Percentiles rank a stretch among this genome's conserved stretches.
Evolutionary conservation across 163 green algal species (phyloP).

Genomic region (Smithsoniella earleae): DNA sequence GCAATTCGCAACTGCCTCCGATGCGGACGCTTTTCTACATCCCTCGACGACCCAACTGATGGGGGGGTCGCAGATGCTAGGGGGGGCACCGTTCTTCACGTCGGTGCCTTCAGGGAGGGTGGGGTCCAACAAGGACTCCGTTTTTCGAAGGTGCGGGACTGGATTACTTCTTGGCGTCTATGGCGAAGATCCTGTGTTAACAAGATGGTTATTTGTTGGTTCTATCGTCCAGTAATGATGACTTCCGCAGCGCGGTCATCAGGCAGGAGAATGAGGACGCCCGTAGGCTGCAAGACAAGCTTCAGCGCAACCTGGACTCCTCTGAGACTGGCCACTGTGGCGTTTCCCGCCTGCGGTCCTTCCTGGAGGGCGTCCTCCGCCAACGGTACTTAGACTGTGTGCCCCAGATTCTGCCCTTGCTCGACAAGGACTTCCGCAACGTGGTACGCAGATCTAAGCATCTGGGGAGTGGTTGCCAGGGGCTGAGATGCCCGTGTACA

Average conservation of each 20-base stretch:
- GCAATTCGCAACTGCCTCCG: slow-evolving; percentile 73
- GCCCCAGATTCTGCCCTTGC: slow-evolving; percentile 77
- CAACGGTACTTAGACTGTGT: slow-evolving; percentile 79
- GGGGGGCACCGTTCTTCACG: slow-evolving; percentile 88
- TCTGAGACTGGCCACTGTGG: slow-evolving; percentile 68
- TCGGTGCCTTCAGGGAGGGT: slow-evolving; percentile 85
- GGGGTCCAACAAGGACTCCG: slow-evolving; percentile 58
- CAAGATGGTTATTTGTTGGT: too few relatives aligned
- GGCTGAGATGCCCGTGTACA: too few relatives aligned
- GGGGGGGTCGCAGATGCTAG: slow-evolving; percentile 61
- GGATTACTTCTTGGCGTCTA: too few relatives aligned
- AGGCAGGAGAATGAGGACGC: slow-evolving; percentile 66
- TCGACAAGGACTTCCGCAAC: slow-evolving; percentile 79
- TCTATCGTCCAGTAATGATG: slow-evolving; percentile 81
- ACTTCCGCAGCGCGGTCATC: slow-evolving; percentile 75
- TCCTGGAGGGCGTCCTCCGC: slow-evolving; percentile 89
- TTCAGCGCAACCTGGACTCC: slow-evolving; percentile 54
- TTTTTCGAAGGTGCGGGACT: slow-evolving; percentile 53
- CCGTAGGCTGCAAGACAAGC: slow-evolving; percentile 50
- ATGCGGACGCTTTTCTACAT: slow-evolving; percentile 82
- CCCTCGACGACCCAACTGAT: slow-evolving; percentile 62
- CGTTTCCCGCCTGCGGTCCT: slow-evolving; percentile 74
- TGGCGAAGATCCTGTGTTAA: too few relatives aligned
- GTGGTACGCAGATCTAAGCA: slow-evolving; percentile 38
- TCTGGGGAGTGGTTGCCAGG: too few relatives aligned